Percentiles rank a stretch among this genome's conserved stretches.
phyloP scores from a whole-genome alignment of 139 green algal genomes.

The Raphidocelis subcapitata region DNA sequence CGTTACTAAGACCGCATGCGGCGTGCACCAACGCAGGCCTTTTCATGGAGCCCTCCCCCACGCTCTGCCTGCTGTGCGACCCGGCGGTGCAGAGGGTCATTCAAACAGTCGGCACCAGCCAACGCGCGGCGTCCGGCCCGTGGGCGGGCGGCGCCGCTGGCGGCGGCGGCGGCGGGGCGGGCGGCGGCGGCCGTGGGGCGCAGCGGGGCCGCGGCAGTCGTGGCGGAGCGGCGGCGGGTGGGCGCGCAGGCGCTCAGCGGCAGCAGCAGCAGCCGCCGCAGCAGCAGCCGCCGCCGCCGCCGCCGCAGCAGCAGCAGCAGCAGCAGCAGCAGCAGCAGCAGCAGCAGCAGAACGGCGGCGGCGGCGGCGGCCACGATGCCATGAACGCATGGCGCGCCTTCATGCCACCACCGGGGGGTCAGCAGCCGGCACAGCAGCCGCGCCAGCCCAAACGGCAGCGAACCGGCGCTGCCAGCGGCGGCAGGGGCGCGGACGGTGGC shows the following conservation, averaged over 20 bases:
- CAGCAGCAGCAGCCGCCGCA: constrained; percentile 5
- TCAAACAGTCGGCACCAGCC: constrained; percentile 12
- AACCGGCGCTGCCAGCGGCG: background rate
- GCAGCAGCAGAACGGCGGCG: background rate
- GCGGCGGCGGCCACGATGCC: constrained; percentile 1
- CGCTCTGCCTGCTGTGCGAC: constrained; percentile 49
- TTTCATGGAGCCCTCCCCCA: constrained; percentile 28
- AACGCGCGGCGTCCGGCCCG: too few relatives aligned
- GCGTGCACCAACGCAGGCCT: constrained; percentile 12
- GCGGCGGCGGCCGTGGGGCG: too few relatives aligned
- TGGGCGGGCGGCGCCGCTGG: too few relatives aligned
- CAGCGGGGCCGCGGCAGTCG: too few relatives aligned
- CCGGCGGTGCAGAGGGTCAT: constrained; percentile 37
- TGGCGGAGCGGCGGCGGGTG: too few relatives aligned
- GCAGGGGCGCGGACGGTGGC: background rate
- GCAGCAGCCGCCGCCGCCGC: constrained; percentile 1
- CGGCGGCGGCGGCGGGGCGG: too few relatives aligned
- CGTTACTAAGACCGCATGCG: background rate
- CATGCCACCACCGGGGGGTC: background rate
- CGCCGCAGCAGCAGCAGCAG: background rate
- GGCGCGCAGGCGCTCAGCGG: too few relatives aligned
- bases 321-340: constrained; percentile 10
- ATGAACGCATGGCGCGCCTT: background rate
- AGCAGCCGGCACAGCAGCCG: background rate
- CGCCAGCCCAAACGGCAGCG: background rate